Evolutionary conservation across 2,329 filamentous ascomycete species (phyloP), one percentile per base, ranked within the genome.

Genomic region (Calonectria honghensis): DNA sequence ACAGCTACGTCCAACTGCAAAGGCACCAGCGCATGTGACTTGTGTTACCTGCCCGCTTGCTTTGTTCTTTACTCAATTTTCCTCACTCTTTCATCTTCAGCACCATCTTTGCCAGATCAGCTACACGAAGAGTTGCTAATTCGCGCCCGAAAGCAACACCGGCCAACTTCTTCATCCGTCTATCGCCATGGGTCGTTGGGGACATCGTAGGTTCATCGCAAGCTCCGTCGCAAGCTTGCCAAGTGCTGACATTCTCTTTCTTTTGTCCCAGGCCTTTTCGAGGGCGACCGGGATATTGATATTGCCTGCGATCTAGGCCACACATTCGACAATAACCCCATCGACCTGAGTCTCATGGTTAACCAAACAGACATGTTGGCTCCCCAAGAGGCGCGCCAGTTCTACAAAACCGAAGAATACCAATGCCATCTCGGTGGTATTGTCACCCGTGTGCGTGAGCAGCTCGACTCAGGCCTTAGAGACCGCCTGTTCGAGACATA

Each of bases 291-390:
- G 6, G 51, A 54, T 29, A 4, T 54, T 16, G 27, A 54, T 18
- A 31, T 31, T 31, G 27, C 51, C 14, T 2, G 13, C 27, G 27
- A 32, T 18, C 51, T 54, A 2, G 14, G 10, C 51, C 27, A 3
- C 29, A 31, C 51, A 4, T 54, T 54, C 16, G 6, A 54, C 14
- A 32, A 32, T 11, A 18, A 16, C 29, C 27, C 27, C n/a, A 20
- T 54, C 3, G 27, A 54, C 51, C 14, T 54, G 51, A 32, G 29
- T 29, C 29, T 6, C 14, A 54, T 54, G 51, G 16, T 54, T 9
- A 27, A 54, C 29, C 51, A 54, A 31, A 54, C 27, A 4, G 51
- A 54, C 51, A 54, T 54, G 51, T 9, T 54, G 27, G 51, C 51
- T 2, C 51, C 51, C 5, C 27, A 32, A 16, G 27, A 16, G 14